These are phyloP conservation scores for Phaeophleospora eucalypticola DNA, from an alignment of 2,329 filamentous ascomycete species.

Conservation along the genomic window DNA sequence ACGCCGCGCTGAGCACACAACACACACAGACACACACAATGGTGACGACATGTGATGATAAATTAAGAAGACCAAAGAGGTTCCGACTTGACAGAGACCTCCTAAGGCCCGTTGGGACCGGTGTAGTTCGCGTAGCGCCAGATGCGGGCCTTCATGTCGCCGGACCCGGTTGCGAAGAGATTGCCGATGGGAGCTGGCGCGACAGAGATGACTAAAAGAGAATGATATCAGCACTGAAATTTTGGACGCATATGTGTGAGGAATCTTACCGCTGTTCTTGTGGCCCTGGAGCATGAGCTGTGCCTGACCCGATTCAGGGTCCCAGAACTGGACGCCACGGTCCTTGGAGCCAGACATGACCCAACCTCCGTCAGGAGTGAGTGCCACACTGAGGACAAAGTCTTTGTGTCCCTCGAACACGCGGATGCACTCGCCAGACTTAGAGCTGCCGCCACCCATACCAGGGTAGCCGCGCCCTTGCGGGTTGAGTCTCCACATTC, in stretches of 20 bases:
- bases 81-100: not conserved
- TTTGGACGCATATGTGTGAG: not conserved
- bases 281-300: conserved; percentile 99
- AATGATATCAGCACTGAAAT: conserved; percentile 3
- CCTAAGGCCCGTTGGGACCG: not conserved
- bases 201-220: conserved; percentile 75
- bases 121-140: conserved; percentile 65
- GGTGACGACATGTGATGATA: not conserved
- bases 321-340: conserved; percentile 97
- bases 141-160: conserved; percentile 95
- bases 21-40: not conserved
- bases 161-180: conserved; percentile 92
- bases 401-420: conserved; percentile 99
- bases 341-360: conserved; percentile 97
- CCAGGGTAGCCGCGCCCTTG: conserved; percentile 44
- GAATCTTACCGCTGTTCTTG: conserved; percentile 77
- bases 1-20: conserved; percentile 1
- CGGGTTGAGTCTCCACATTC: conserved; percentile 91
- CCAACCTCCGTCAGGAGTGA: conserved; percentile 92
- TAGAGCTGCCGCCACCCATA: conserved; percentile 46
- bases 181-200: conserved; percentile 84
- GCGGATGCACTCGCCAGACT: conserved; percentile 88
- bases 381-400: conserved; percentile 91
- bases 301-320: conserved; percentile 84
- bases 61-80: not conserved